Conservation (phyloP, 2,329 filamentous ascomycete species). For the Cadophora gregata region DNA sequence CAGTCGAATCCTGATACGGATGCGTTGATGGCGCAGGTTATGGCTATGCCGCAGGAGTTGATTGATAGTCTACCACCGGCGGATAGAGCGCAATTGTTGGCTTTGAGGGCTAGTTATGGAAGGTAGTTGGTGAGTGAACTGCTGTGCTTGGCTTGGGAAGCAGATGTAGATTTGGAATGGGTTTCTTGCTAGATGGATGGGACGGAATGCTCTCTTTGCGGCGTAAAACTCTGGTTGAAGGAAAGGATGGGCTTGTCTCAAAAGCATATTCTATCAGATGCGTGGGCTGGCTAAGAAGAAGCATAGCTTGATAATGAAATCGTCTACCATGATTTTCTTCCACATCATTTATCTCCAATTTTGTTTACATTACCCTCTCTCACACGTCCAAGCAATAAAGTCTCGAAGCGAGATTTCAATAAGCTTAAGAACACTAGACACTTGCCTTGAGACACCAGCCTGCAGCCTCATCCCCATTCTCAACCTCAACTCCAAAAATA, state of each 20-base stretch:
- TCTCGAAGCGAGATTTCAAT: too few species aligned
- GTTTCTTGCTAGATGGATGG: neutral
- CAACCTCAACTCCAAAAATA: neutral
- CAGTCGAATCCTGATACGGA: slow-evolving; percentile 64
- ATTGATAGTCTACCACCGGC: slow-evolving; percentile 80
- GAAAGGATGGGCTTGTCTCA: neutral
- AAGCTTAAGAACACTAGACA: too few species aligned
- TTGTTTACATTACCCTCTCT: too few species aligned
- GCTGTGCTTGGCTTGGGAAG: neutral
- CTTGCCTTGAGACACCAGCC: neutral
- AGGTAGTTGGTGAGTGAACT: too few species aligned
- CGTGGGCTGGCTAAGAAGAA: neutral
- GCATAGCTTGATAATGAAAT: neutral
- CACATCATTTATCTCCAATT: neutral
- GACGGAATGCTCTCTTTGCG: neutral
- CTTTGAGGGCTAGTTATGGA: slow-evolving; percentile 60
- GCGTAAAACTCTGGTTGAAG: neutral
- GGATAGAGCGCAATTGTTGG: slow-evolving; percentile 80
- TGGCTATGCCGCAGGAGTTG: slow-evolving; percentile 78
- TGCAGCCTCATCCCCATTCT: too few species aligned
- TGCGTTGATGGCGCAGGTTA: slow-evolving; percentile 78
- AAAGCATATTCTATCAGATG: neutral
- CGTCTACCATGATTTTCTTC: neutral
- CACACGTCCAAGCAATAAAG: too few species aligned
- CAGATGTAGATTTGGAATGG: neutral